Evolutionary conservation across 2,329 filamentous ascomycete species (phyloP).

Genomic region (Talaromyces sp.): DNA sequence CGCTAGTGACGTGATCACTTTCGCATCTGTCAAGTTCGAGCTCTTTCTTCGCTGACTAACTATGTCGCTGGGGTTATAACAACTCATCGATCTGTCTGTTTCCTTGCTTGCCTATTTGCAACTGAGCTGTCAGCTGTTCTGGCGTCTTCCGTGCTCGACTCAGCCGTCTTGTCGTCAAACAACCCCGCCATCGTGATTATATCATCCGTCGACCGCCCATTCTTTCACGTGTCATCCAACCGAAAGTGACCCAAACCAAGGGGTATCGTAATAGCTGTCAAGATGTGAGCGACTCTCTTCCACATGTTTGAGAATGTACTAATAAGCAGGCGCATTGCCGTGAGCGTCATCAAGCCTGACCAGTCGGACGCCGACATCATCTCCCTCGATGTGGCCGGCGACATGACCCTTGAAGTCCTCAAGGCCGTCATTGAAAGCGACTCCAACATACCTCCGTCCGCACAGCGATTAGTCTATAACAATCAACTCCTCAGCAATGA

Average conservation of each 20-base stretch:
- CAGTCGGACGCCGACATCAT: slow-evolving; percentile 70
- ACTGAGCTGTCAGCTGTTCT: background rate
- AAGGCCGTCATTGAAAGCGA: slow-evolving; percentile 87
- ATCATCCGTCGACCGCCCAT: background rate
- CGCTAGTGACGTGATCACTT: slow-evolving; percentile 2
- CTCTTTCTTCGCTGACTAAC: slow-evolving; percentile 10
- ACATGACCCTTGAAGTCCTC: slow-evolving; percentile 78
- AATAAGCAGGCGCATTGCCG: slow-evolving; percentile 70
- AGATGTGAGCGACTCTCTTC: background rate
- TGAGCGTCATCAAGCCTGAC: slow-evolving; percentile 75
- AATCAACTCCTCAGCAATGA: slow-evolving; percentile 75
- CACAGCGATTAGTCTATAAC: slow-evolving; percentile 87
- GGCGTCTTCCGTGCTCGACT: background rate
- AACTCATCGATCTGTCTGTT: background rate
- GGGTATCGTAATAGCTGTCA: background rate
- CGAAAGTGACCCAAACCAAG: background rate
- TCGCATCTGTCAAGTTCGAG: slow-evolving; percentile 3
- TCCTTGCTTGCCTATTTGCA: background rate
- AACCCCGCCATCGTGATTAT: background rate
- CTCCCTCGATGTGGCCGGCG: slow-evolving; percentile 73
- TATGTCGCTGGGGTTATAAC: background rate
- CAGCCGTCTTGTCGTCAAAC: background rate
- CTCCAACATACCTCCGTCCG: slow-evolving; percentile 64
- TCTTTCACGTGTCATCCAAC: background rate
- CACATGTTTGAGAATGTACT: background rate